These are phyloP conservation scores for Hericium alpestre DNA, from an alignment of 768 basidiomycete genomes.

Conservation along the genomic window DNA sequence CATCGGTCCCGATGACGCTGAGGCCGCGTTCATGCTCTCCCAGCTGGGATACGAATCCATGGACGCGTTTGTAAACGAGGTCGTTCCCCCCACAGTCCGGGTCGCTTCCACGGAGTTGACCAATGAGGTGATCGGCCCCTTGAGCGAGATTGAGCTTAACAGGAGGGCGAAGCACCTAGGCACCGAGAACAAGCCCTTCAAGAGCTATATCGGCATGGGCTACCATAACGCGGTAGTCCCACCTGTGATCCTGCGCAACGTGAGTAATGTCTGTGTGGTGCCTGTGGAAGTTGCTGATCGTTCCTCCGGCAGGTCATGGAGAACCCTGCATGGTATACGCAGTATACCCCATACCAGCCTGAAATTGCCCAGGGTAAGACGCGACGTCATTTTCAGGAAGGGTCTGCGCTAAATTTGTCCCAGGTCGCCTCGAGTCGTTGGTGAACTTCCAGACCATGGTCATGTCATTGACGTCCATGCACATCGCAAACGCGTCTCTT, in stretches of 20 bases:
- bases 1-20: slow-evolving; percentile 81
- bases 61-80: slow-evolving; percentile 77
- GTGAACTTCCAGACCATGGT: slow-evolving; percentile 97
- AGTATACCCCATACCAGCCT: slow-evolving; percentile 92
- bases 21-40: slow-evolving; percentile 73
- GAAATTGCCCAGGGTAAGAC: slow-evolving; percentile 91
- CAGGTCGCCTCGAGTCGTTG: slow-evolving; percentile 90
- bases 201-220: slow-evolving; percentile 97
- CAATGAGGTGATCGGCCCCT: slow-evolving; percentile 56
- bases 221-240: slow-evolving; percentile 93
- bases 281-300: background rate
- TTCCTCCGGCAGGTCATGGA: slow-evolving; percentile 56
- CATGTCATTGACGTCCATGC: slow-evolving; percentile 86
- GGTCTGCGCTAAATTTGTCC: background rate
- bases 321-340: slow-evolving; percentile 97
- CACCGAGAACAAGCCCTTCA: slow-evolving; percentile 68
- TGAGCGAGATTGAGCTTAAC: slow-evolving; percentile 82
- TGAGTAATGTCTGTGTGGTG: slow-evolving; percentile 23
- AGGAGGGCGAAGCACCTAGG: slow-evolving; percentile 67
- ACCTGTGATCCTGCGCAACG: slow-evolving; percentile 90
- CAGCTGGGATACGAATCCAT: slow-evolving; percentile 77
- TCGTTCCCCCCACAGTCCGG: slow-evolving; percentile 75
- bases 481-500: slow-evolving; percentile 91
- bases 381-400: background rate
- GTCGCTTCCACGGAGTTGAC: slow-evolving; percentile 50